Conservation (phyloP, 495 filamentous ascomycete genomes). For the Bacidia rubella region DNA sequence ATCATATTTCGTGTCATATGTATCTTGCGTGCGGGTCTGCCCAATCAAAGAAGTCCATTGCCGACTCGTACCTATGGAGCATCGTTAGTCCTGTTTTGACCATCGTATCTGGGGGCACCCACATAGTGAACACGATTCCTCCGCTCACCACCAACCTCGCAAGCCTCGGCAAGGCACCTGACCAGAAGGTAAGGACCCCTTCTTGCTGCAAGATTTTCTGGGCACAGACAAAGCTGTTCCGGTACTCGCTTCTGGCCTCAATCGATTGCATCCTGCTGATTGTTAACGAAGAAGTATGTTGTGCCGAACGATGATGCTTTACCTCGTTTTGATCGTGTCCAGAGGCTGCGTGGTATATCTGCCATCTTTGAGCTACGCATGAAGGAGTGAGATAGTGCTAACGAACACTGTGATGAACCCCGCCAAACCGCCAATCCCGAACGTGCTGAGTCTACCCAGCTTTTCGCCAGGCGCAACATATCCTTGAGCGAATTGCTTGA, state of each 20-base stretch:
- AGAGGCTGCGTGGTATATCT: slow-evolving; percentile 70
- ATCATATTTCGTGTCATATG: slow-evolving; percentile 35
- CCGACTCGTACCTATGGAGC: slow-evolving; percentile 90
- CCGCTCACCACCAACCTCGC: slow-evolving; percentile 78
- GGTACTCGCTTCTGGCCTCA: slow-evolving; percentile 70
- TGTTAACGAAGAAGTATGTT: background rate
- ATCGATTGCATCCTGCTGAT: slow-evolving; percentile 79
- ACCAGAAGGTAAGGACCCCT: slow-evolving; percentile 84
- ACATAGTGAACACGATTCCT: slow-evolving; percentile 97
- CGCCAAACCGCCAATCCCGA: slow-evolving; percentile 79
- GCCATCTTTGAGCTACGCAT: background rate
- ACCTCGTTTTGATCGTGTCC: slow-evolving; percentile 89
- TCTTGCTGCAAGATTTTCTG: slow-evolving; percentile 76
- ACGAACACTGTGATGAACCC: slow-evolving; percentile 88
- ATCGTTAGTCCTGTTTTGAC: background rate
- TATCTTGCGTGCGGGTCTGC: slow-evolving; percentile 78
- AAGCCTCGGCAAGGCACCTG: slow-evolving; percentile 74
- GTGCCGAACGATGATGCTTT: slow-evolving; percentile 2
- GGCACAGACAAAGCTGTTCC: slow-evolving; percentile 79
- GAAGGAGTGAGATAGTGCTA: background rate
- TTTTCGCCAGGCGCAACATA: slow-evolving; percentile 94
- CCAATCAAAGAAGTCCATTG: slow-evolving; percentile 72
- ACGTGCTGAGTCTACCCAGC: slow-evolving; percentile 75
- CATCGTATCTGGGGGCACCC: no score
- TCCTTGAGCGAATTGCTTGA: slow-evolving; percentile 81